Percentiles rank a stretch among this genome's conserved stretches.
Conservation (phyloP, 202 grass and related monocot species). For the Zoysia matrella region DNA sequence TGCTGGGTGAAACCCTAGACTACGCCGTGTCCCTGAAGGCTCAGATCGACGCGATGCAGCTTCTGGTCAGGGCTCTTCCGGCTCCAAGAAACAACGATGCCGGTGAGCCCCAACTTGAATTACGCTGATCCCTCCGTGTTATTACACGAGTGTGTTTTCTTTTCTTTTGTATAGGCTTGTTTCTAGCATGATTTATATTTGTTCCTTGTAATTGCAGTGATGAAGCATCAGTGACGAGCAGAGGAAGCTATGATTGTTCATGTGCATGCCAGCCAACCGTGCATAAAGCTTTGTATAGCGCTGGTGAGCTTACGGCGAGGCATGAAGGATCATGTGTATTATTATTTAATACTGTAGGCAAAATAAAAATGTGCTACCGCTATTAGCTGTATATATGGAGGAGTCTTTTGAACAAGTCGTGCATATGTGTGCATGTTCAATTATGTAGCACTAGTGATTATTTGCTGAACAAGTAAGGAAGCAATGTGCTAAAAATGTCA, state of each 20-base stretch:
- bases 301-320: constrained; percentile 18
- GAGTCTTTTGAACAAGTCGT: neutral
- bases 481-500: too few relatives aligned
- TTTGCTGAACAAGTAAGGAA: neutral
- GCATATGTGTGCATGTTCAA: neutral
- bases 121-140: too few relatives aligned
- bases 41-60: constrained; percentile 79
- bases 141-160: too few relatives aligned
- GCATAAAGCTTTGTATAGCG: neutral
- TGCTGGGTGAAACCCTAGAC: constrained; percentile 79
- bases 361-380: neutral
- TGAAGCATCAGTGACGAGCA: constrained; percentile 9
- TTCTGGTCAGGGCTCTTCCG: constrained; percentile 58
- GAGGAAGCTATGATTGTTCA: neutral
- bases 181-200: neutral
- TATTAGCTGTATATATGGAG: neutral
- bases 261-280: neutral
- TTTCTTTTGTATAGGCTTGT: too few relatives aligned
- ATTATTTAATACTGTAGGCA: neutral
- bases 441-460: neutral
- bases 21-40: constrained; percentile 65
- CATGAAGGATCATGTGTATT: constrained; percentile 13
- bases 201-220: constrained; percentile 4
- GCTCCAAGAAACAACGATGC: constrained; percentile 13
- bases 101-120: neutral